Evolutionary conservation across 257 asterid genomes (phyloP).

Genomic region (Coffea canephora): DNA sequence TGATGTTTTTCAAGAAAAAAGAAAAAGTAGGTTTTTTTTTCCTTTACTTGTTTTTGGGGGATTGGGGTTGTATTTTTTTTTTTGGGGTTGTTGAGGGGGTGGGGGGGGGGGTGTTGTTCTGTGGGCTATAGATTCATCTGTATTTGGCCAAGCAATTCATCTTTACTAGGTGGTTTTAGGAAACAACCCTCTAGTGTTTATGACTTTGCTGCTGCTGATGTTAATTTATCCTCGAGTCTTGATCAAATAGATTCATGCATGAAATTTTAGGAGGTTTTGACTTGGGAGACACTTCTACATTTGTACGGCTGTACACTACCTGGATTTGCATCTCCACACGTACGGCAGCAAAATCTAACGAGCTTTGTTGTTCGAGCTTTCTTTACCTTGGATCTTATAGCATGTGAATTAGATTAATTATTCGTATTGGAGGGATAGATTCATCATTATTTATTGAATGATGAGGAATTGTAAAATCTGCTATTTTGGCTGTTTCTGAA

Average conservation of each 20-base stretch:
- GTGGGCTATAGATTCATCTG: slow-evolving; percentile 10
- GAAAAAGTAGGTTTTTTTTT: neutral
- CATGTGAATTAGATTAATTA: neutral
- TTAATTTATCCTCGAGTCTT: neutral
- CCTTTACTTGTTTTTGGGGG: neutral
- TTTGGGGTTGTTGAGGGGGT: too few species aligned
- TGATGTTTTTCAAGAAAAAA: neutral
- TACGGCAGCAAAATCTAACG: neutral
- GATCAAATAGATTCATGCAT: neutral
- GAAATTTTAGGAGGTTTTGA: neutral
- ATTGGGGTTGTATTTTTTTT: too few species aligned
- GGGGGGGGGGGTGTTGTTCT: neutral
- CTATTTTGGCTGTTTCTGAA: neutral
- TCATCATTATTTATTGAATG: neutral
- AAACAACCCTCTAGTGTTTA: neutral
- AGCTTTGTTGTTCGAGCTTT: slow-evolving; percentile 3
- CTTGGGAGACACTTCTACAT: neutral
- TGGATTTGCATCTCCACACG: neutral
- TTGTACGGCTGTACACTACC: neutral
- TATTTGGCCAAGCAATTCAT: neutral
- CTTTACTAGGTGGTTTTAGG: neutral
- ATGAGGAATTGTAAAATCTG: neutral
- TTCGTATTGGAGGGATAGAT: too few species aligned
- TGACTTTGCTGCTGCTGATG: neutral
- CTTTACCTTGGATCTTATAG: neutral